Evolutionary conservation across 495 filamentous ascomycete genomes (phyloP).

Genomic region (Saxispiralis lemnorum): DNA sequence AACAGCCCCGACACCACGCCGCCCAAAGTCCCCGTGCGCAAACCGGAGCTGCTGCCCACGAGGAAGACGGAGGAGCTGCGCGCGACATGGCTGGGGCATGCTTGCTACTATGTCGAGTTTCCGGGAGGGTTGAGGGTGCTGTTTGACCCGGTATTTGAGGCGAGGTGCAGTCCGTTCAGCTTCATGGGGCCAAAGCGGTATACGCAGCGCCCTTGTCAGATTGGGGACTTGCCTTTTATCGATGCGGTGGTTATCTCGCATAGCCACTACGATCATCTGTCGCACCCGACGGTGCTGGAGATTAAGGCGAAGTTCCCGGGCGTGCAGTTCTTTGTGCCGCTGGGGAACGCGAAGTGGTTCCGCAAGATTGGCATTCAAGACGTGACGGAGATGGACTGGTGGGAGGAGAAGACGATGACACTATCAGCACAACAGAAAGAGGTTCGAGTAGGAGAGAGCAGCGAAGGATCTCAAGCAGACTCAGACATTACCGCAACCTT

Average conservation of each 20-base stretch:
- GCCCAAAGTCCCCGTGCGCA: constrained; percentile 48
- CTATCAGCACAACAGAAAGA: constrained; percentile 24
- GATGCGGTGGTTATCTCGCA: constrained; percentile 87
- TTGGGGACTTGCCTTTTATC: constrained; percentile 64
- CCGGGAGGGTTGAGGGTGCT: constrained; percentile 73
- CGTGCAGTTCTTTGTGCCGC: constrained; percentile 72
- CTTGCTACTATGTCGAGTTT: constrained; percentile 87
- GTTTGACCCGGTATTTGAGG: constrained; percentile 89
- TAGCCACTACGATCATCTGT: constrained; percentile 88
- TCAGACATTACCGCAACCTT: constrained; percentile 53
- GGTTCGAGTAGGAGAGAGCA: not conserved
- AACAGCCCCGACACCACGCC: constrained; percentile 46
- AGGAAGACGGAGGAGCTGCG: constrained; percentile 45
- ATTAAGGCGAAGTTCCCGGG: constrained; percentile 56
- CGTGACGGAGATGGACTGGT: constrained; percentile 89
- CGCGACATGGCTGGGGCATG: constrained; percentile 93
- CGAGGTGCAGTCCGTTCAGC: constrained; percentile 62
- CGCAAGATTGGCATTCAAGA: constrained; percentile 42
- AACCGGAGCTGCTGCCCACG: constrained; percentile 50
- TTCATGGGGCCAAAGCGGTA: constrained; percentile 63
- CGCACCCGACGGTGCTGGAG: constrained; percentile 51
- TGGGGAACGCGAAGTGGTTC: constrained; percentile 87
- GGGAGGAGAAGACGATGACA: constrained; percentile 62
- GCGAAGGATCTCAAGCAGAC: constrained; percentile 1
- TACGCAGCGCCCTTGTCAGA: constrained; percentile 58